These are phyloP conservation scores for Trapa incisa DNA, from an alignment of 345 rosid genomes.

Conservation along the genomic window DNA sequence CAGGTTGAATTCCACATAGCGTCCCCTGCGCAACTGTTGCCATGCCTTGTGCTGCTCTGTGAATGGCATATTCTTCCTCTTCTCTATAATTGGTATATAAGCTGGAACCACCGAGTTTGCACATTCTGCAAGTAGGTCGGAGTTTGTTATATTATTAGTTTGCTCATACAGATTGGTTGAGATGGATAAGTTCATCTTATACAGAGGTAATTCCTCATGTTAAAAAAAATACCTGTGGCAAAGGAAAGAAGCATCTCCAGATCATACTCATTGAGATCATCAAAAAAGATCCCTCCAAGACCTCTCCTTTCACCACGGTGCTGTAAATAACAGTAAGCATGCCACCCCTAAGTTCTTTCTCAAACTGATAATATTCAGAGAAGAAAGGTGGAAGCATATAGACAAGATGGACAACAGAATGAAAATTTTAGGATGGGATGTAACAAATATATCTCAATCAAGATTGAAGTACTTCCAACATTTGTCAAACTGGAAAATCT, in stretches of 20 bases:
- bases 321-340: slow-evolving; percentile 28
- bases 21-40: slow-evolving; percentile 94
- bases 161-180: background rate
- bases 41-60: slow-evolving; percentile 81
- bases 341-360: too few relatives aligned
- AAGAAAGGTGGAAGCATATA: background rate
- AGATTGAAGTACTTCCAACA: background rate
- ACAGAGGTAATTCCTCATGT: background rate
- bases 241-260: slow-evolving; percentile 93
- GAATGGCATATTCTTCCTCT: slow-evolving; percentile 62
- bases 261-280: slow-evolving; percentile 81
- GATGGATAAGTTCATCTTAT: background rate
- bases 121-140: slow-evolving; percentile 44
- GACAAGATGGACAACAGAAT: background rate
- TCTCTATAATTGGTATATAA: slow-evolving; percentile 79
- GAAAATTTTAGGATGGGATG: background rate
- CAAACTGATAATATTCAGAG: too few relatives aligned
- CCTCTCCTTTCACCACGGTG: slow-evolving; percentile 92
- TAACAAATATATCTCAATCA: background rate
- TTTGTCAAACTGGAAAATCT: too few relatives aligned
- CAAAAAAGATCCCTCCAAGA: slow-evolving; percentile 96
- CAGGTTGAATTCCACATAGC: slow-evolving; percentile 96
- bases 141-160: background rate
- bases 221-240: slow-evolving; percentile 57
- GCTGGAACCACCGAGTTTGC: slow-evolving; percentile 87